phyloP scores from a whole-genome alignment of 306 rosid genomes.

The Trifolium pratense region DNA sequence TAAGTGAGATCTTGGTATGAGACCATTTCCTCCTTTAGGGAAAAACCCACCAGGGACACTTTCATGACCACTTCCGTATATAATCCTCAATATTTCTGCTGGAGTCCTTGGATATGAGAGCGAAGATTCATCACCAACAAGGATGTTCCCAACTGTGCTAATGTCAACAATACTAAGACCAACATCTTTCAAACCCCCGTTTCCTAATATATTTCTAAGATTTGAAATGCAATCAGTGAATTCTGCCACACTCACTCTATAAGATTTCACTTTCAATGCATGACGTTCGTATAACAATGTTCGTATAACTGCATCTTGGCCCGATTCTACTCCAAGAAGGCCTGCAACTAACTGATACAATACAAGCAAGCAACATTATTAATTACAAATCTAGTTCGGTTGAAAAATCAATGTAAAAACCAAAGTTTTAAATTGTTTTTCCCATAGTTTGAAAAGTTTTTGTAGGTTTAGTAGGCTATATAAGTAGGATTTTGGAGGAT shows the following conservation, averaged over 20 bases:
- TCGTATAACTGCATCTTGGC: constrained; percentile 63
- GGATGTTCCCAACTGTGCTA: constrained; percentile 49
- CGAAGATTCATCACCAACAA: constrained; percentile 59
- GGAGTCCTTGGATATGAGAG: constrained; percentile 68
- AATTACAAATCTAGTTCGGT: too few relatives aligned
- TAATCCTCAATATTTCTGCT: constrained; percentile 68
- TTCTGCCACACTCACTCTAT: constrained; percentile 59
- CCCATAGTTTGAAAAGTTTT: not conserved
- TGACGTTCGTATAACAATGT: constrained; percentile 53
- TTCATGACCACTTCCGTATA: constrained; percentile 68
- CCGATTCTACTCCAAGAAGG: constrained; percentile 76
- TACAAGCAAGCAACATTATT: not conserved
- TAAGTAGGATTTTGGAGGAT: constrained; percentile 48
- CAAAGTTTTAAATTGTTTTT: too few relatives aligned
- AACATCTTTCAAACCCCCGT: constrained; percentile 65
- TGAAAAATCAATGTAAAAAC: too few relatives aligned
- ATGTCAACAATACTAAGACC: constrained; percentile 45
- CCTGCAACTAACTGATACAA: constrained; percentile 49
- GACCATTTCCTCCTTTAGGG: constrained; percentile 72
- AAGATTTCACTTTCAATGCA: constrained; percentile 40
- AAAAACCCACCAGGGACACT: constrained; percentile 72
- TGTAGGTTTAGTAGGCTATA: constrained; percentile 28
- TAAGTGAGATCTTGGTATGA: constrained; percentile 56
- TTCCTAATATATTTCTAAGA: constrained; percentile 66
- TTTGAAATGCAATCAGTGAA: constrained; percentile 67